Conservation (phyloP, 371 early-diverging fungal species). For the Mucor ambiguus region DNA sequence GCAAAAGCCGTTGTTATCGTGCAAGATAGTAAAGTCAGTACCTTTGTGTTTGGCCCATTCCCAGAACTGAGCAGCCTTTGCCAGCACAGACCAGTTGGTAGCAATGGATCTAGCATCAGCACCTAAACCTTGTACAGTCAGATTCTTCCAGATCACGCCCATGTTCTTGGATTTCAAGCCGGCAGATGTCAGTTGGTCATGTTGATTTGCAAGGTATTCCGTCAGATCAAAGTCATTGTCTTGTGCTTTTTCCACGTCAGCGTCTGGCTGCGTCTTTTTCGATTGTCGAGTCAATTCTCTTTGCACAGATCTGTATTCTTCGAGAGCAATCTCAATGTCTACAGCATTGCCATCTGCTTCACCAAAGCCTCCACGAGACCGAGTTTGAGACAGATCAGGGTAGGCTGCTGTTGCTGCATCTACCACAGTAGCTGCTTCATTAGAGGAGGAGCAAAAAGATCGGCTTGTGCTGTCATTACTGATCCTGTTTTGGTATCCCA, state of each 20-base stretch:
- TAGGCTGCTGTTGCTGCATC: neutral
- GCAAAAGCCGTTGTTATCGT: slow-evolving; percentile 61
- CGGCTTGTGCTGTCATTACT: neutral
- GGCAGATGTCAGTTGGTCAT: slow-evolving; percentile 28
- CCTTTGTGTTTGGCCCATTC: slow-evolving; percentile 26
- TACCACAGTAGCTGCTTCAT: neutral
- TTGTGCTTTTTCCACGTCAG: slow-evolving; percentile 2
- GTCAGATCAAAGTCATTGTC: slow-evolving; percentile 37
- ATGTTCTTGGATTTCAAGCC: slow-evolving; percentile 49
- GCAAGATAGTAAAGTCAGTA: slow-evolving; percentile 39
- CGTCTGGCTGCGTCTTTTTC: neutral
- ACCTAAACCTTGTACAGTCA: slow-evolving; percentile 45
- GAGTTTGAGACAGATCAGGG: neutral
- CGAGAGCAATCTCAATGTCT: slow-evolving; percentile 38
- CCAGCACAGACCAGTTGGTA: slow-evolving; percentile 23
- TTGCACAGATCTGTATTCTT: slow-evolving; percentile 40
- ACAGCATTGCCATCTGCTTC: slow-evolving; percentile 47
- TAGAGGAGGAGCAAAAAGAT: neutral
- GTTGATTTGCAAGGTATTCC: slow-evolving; percentile 25
- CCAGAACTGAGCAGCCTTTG: slow-evolving; percentile 27
- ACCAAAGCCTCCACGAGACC: slow-evolving; percentile 32
- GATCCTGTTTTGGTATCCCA: neutral
- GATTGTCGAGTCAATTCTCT: slow-evolving; percentile 46
- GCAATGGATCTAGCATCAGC: slow-evolving; percentile 44
- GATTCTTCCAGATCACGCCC: slow-evolving; percentile 49